These are phyloP conservation scores for Rhizomucor miehei DNA, from an alignment of 371 early-diverging fungal genomes.

Conservation along the genomic window DNA sequence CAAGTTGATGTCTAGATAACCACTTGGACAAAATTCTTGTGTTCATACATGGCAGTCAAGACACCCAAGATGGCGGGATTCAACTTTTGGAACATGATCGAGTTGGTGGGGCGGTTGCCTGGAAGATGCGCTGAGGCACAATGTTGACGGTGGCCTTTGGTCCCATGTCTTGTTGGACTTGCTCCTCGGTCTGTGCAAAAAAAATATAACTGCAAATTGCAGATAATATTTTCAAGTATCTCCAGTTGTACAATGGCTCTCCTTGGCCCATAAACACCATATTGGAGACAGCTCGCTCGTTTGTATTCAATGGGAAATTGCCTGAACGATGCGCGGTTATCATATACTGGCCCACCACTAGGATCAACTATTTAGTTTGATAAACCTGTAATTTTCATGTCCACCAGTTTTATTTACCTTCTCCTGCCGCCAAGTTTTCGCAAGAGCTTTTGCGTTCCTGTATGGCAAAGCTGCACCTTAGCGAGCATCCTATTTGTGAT, in stretches of 20 bases:
- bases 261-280: constrained; percentile 95
- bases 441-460: constrained; percentile 63
- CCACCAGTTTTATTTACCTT: constrained; percentile 3
- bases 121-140: constrained; percentile 91
- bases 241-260: constrained; percentile 87
- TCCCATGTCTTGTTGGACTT: constrained; percentile 76
- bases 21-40: constrained; percentile 99
- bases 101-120: constrained; percentile 97
- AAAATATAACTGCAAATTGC: too few relatives aligned
- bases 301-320: constrained; percentile 47
- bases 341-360: constrained; percentile 88
- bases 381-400: background rate
- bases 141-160: constrained; percentile 62
- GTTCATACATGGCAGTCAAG: constrained; percentile 97
- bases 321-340: constrained; percentile 58
- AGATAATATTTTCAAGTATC: too few relatives aligned
- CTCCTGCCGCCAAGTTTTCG: constrained; percentile 10
- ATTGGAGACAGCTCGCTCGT: constrained; percentile 61
- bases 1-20: constrained; percentile 96
- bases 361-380: background rate
- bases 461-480: constrained; percentile 89
- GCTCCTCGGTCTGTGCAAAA: constrained; percentile 67
- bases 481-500: constrained; percentile 87
- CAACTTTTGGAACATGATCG: constrained; percentile 89
- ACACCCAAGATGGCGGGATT: constrained; percentile 93